Evolutionary conservation across 108 stramenopile species (phyloP).

Genomic region (Conticribra weissflogii): DNA sequence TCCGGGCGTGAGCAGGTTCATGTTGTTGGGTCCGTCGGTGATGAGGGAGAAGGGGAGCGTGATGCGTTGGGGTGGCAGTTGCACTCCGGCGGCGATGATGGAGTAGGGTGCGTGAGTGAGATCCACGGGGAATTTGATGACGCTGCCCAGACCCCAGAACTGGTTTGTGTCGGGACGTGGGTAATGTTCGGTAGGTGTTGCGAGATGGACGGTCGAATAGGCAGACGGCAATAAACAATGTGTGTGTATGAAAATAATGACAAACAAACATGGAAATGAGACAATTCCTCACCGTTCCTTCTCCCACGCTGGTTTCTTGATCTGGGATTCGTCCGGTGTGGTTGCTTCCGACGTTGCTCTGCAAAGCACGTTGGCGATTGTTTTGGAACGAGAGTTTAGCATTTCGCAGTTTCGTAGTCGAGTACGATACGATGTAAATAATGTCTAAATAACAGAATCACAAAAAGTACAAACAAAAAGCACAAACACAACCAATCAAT

Average conservation of each 20-base stretch:
- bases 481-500: too few species aligned
- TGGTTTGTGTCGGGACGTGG: too few species aligned
- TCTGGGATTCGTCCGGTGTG: slow-evolving; percentile 95
- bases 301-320: slow-evolving; percentile 89
- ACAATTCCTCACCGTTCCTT: slow-evolving; percentile 64
- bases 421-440: too few species aligned
- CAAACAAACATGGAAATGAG: background rate
- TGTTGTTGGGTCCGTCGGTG: slow-evolving; percentile 47
- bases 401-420: too few species aligned
- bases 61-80: slow-evolving; percentile 86
- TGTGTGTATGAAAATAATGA: background rate
- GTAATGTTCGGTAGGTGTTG: too few species aligned
- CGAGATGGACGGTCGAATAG: too few species aligned
- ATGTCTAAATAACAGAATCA: too few species aligned
- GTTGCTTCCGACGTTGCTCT: slow-evolving; percentile 93
- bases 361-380: too few species aligned
- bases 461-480: too few species aligned
- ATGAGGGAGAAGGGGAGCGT: slow-evolving; percentile 90
- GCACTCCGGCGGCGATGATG: slow-evolving; percentile 91
- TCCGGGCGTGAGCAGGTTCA: slow-evolving; percentile 87
- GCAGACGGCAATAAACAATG: too few species aligned
- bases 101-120: slow-evolving; percentile 86
- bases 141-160: slow-evolving; percentile 88
- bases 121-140: slow-evolving; percentile 93
- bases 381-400: too few species aligned